Base-by-base conservation (phyloP, 2,329 filamentous ascomycete species). In the Penicillium sp. region DNA sequence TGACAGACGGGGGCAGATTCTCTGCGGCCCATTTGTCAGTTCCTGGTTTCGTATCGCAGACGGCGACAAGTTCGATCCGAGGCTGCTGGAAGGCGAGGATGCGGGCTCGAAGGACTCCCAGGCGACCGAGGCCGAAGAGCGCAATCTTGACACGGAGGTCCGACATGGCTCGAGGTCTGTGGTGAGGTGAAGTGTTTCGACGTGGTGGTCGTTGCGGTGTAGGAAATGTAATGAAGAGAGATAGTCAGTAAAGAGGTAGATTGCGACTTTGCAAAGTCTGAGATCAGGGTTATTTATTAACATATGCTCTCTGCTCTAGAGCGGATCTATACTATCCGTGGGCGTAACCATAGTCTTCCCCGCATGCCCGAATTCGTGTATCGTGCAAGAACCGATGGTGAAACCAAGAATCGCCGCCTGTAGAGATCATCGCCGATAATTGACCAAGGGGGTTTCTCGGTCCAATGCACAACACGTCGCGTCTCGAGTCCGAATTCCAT, bases 81-180 rank as follows among this genome's bases (percentile, higher is more conserved):
- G 71, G 72, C 60, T 73, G 71, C 40, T 71, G 66, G 50, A 69
- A 71, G 36, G 68, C 67, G 40, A 74, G 66, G 50, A 74, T 74
- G 41, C 63, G 64, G 13, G 71, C 71, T 23, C 70, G 72, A 43
- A 74, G 50, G 11, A 55, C 58, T 31, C 58, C 58, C 31, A 60
- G 44, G 15, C 58, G 58, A 19, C 58, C 58, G n/a, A 60, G 58
- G 44, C 58, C 58, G 25, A 58, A 58, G 39, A 60, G 58, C 8
- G 58, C 58, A 47, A 60, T 43, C 43, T 58, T 60, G 13, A 58
- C 44, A 31, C 55, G 55, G n/a, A 27, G 50, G 27, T 50, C 44
- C 8, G 58, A 57, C 58, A 60, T 60, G 15, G 45, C 27, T 41
- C 21, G 27, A 3, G 19, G 47, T 47, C 16, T 45, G 23, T 23